phyloP scores from a whole-genome alignment of 2,329 filamentous ascomycete genomes.

The Colletotrichum caudatum region DNA sequence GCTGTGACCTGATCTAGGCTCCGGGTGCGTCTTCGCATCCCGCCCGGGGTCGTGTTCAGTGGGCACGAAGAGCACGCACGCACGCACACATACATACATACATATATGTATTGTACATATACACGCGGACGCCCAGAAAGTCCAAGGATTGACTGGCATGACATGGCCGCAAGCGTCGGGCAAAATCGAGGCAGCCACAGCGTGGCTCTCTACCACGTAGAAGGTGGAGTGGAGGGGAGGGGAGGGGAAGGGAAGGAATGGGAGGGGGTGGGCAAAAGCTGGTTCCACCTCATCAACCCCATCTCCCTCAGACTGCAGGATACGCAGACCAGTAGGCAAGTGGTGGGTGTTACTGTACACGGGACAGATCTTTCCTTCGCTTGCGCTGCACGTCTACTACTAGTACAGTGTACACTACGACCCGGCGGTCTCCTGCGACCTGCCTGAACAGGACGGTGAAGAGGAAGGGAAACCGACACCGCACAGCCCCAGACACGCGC shows the following conservation, averaged over 20 bases:
- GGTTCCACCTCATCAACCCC: background rate
- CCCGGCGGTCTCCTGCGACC: background rate
- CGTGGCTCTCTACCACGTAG: background rate
- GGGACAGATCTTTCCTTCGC: slow-evolving; percentile 12
- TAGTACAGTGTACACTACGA: background rate
- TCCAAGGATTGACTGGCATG: slow-evolving; percentile 1
- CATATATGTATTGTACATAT: background rate
- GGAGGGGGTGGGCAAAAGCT: background rate
- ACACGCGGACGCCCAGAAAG: background rate
- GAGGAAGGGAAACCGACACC: background rate
- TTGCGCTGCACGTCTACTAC: background rate
- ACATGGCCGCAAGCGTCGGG: background rate
- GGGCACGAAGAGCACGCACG: background rate
- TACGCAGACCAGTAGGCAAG: background rate
- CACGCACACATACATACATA: background rate
- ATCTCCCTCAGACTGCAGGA: slow-evolving; percentile 11
- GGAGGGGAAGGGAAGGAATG: background rate
- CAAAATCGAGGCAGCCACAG: slow-evolving; percentile 9
- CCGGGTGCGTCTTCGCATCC: slow-evolving; percentile 34
- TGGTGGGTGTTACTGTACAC: background rate
- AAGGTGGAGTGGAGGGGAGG: background rate
- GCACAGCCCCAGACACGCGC: background rate
- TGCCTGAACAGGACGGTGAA: slow-evolving; percentile 4
- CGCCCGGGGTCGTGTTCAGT: slow-evolving; percentile 15
- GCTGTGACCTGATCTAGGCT: slow-evolving; percentile 35